A percentile compares a stretch with the other conserved stretches of the same genome.
Evolutionary conservation across 2,329 filamentous ascomycete species (phyloP).

Genomic region (Fusarium coffeatum): DNA sequence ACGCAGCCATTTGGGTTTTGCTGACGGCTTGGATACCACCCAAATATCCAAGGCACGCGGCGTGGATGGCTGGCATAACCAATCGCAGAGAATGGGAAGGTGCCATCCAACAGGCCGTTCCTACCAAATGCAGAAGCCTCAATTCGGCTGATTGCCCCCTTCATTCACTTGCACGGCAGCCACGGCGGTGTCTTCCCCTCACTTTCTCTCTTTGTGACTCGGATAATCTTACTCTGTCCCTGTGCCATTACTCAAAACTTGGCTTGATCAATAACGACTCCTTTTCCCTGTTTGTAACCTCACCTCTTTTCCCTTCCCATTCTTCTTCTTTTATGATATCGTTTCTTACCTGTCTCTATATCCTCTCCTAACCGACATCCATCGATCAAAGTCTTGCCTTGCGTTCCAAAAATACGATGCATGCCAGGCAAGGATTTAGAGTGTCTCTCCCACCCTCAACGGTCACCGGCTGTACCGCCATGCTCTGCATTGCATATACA

Average conservation of each 20-base stretch:
- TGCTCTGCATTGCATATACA: slow-evolving; percentile 34
- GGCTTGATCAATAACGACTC: slow-evolving; percentile 17
- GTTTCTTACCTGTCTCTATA: neutral
- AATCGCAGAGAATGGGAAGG: slow-evolving; percentile 36
- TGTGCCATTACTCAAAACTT: slow-evolving; percentile 36
- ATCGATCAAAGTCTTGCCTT: slow-evolving; percentile 21
- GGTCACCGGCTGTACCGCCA: slow-evolving; percentile 14
- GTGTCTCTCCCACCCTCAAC: slow-evolving; percentile 12
- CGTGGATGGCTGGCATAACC: slow-evolving; percentile 27
- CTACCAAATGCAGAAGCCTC: slow-evolving; percentile 39
- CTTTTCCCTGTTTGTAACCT: neutral
- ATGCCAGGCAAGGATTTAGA: slow-evolving; percentile 1
- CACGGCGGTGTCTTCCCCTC: slow-evolving; percentile 41
- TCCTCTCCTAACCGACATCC: neutral
- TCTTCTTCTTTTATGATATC: neutral
- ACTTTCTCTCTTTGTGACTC: slow-evolving; percentile 33
- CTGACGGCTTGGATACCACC: slow-evolving; percentile 35
- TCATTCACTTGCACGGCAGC: slow-evolving; percentile 36
- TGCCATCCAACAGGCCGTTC: slow-evolving; percentile 36
- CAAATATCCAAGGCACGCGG: slow-evolving; percentile 24
- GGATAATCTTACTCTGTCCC: slow-evolving; percentile 30
- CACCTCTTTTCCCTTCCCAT: neutral
- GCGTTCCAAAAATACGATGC: slow-evolving; percentile 14
- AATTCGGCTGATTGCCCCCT: slow-evolving; percentile 38
- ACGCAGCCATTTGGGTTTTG: slow-evolving; percentile 30